These are phyloP conservation scores for Fusarium kyushuense DNA, from an alignment of 2,329 filamentous ascomycete genomes.

Conservation along the genomic window DNA sequence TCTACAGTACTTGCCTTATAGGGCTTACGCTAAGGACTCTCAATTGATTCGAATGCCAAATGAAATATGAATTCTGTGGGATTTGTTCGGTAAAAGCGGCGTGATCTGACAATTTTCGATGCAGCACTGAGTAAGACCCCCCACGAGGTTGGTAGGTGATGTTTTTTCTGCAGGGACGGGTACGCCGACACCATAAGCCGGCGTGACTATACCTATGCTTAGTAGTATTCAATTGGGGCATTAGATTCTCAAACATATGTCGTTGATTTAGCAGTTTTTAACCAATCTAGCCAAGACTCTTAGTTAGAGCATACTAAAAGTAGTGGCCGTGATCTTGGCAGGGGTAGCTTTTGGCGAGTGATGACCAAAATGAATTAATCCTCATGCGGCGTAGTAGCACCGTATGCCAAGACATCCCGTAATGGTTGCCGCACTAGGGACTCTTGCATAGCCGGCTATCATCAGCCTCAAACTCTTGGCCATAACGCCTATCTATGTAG, in stretches of 20 bases:
- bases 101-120: neutral
- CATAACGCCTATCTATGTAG: neutral
- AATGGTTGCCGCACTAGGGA: conserved; percentile 4
- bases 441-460: neutral
- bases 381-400: too few species aligned
- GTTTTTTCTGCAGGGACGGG: conserved; percentile 1
- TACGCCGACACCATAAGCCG: neutral
- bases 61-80: neutral
- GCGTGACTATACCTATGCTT: too few species aligned
- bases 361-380: too few species aligned
- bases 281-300: conserved; percentile 5
- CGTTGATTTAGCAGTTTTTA: neutral
- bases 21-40: conserved; percentile 7
- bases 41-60: neutral
- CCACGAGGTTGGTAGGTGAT: neutral
- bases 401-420: neutral
- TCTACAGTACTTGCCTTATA: neutral
- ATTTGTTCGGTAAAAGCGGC: neutral
- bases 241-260: neutral
- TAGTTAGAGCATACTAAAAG: neutral
- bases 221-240: too few species aligned
- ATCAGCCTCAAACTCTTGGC: conserved; percentile 9
- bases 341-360: neutral
- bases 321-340: neutral
- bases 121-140: neutral